Base-by-base conservation (phyloP, 768 basidiomycete genomes). In the Leucosporidium scottii region DNA sequence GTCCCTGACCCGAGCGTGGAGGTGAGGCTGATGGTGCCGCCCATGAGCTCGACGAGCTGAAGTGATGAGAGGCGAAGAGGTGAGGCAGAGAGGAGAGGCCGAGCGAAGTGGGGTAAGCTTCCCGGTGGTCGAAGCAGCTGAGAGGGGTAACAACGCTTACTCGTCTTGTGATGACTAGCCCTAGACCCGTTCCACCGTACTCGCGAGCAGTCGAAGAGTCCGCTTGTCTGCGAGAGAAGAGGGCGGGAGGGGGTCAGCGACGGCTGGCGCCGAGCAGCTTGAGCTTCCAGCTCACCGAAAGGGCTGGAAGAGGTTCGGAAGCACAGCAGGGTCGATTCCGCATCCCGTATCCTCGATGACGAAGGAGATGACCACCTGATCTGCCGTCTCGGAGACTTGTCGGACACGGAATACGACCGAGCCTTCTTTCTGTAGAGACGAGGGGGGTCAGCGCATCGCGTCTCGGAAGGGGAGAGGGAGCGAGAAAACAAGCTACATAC, bases 111-210 rank as follows among this genome's bases (percentile, higher is more conserved):
- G 13, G 15, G 13, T 10, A 8, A 44, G 39, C 8, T 44, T 13
- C 2, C 39, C 13, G 34, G 34, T 5, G 34, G 34, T 34, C 34
- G 34, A 34, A 10, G 34, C 34, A 34, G 34, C 34, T 4, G 10
- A 5, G 34, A 5, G 10, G 18, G n/a, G 51, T 8, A n/a, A n/a
- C n/a, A n/a, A n/a, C n/a, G n/a, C n/a, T 20, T 23, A 68, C 70
- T 12, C 65, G 60, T 51, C 69, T 74, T 47, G 66, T 66, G 75
- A 99, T 98, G 18, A 93, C 93, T 53, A 97, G 82, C 15, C 94
- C 94, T 6, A 98, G 82, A 74, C 94, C 93, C 3, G 93, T 96
- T 44, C 93, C 93, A 71, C 93, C 93, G 73, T 94, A 97, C 82
- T 93, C 56, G 2, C 69, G 81, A 6, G 93, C 94, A 2, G 93